Evolutionary conservation across 2,329 filamentous ascomycete species (phyloP), one percentile per base, ranked within the genome.

Genomic region (Dactylellina sp.): DNA sequence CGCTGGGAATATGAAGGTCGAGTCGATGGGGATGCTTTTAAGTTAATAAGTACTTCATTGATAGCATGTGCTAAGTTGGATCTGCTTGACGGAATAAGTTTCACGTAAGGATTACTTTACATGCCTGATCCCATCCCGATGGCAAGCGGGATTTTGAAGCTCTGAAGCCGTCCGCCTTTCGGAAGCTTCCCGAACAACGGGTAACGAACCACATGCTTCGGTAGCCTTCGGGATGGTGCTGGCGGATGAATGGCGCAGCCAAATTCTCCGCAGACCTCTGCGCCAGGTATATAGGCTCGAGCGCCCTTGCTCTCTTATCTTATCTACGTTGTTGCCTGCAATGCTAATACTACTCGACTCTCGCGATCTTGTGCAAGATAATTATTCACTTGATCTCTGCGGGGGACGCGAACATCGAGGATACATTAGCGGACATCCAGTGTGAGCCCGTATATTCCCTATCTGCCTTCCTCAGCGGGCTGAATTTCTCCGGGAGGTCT

Each of bases 171-270:
- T 61, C 56, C 28, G 52, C 22, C 39, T 39, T 60, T 72, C 68
- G 68, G 68, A 72, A 64, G 59, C 55, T 72, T 72, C 60, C 68
- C 68, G 68, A 72, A 44, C 32, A 50, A 46, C 46, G 46, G 61
- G 40, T 56, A 53, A 39, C 12, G 40, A 46, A 40, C 61, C 49
- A 25, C 14, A 37, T 7, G 2, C n/a, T 35, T 56, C 50, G 61
- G 50, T 39, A 39, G 35, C 40, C 40, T 39, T 57, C 61, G 61
- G 61, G 46, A 47, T 44, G 32, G 20, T 14, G 28, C 32, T 39
- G 35, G 50, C 61, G 61, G 61, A 50, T 56, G 53, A 65, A 65
- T 65, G 61, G 61, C 61, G 61, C 50, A 37, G 35, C 46, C 40
- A 28, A 25, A 28, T 56, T 55, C 40, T 39, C 49, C 49, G 49